A percentile compares a stretch with the other conserved stretches of the same genome.
These are phyloP conservation scores for Coemansia asiatica DNA, from an alignment of 192 early-diverging fungal genomes.

Conservation along the genomic window DNA sequence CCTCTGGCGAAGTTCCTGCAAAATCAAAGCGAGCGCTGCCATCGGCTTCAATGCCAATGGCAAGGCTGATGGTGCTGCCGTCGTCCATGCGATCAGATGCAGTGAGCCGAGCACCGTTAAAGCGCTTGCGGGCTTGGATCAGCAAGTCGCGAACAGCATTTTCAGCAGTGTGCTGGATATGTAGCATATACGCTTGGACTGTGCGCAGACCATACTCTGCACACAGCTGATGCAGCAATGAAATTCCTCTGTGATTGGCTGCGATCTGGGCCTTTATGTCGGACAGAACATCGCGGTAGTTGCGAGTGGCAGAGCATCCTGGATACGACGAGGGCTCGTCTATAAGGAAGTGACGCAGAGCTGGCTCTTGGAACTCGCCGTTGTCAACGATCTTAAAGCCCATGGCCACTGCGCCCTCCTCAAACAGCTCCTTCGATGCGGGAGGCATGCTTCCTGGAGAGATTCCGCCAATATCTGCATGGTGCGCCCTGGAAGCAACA, in stretches of 20 bases:
- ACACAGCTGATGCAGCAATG: constrained; percentile 77
- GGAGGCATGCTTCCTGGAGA: constrained; percentile 90
- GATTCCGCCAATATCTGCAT: constrained; percentile 93
- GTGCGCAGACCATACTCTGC: constrained; percentile 79
- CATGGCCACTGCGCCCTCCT: constrained; percentile 92
- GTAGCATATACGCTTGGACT: constrained; percentile 94
- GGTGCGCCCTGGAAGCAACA: constrained; percentile 91
- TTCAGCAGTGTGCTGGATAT: constrained; percentile 89
- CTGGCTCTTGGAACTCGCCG: constrained; percentile 82
- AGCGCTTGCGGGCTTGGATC: constrained; percentile 54
- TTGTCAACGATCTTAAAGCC: constrained; percentile 83
- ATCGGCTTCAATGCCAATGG: constrained; percentile 70
- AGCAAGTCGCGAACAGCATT: constrained; percentile 79
- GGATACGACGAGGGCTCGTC: constrained; percentile 81
- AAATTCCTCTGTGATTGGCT: constrained; percentile 92
- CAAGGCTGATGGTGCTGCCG: constrained; percentile 76
- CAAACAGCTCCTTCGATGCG: constrained; percentile 84
- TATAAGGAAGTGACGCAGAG: constrained; percentile 71
- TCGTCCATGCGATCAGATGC: constrained; percentile 89
- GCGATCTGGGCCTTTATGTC: constrained; percentile 97
- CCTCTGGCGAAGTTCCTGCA: constrained; percentile 81
- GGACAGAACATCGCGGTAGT: constrained; percentile 86
- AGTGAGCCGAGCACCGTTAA: constrained; percentile 44
- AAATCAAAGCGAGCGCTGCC: constrained; percentile 93
- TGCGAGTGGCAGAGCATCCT: constrained; percentile 86